Conservation (phyloP, 805 yeast genomes). For the Cyberlindnera mrakii region DNA sequence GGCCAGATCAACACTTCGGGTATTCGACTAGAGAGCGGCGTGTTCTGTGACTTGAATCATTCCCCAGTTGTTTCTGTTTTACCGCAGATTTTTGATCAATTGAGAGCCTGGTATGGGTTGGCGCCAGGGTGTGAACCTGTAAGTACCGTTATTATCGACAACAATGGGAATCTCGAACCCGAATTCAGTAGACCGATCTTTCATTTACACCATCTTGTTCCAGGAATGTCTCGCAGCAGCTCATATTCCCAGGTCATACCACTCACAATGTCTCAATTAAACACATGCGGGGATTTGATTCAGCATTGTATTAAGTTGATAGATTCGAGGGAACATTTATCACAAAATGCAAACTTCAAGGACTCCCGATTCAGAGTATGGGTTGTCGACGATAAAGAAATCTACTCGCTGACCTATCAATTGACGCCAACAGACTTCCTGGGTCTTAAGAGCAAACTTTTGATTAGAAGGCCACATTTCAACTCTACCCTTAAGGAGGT, state of each 20-base stretch:
- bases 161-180: conserved; percentile 25
- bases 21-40: conserved; percentile 40
- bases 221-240: conserved; percentile 3
- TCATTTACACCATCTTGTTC: conserved; percentile 28
- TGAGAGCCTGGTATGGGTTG: conserved; percentile 52
- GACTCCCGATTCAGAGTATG: conserved; percentile 17
- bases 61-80: conserved; percentile 33
- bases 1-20: conserved; percentile 38
- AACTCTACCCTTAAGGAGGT: conserved; percentile 18
- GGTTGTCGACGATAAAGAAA: conserved; percentile 15
- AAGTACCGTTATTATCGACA: conserved; percentile 28
- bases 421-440: conserved; percentile 26
- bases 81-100: conserved; percentile 36
- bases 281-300: conserved; percentile 17
- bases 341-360: conserved; percentile 1
- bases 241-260: conserved; percentile 21
- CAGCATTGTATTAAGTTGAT: conserved; percentile 11
- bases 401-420: conserved; percentile 10
- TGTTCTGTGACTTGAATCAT: conserved; percentile 30
- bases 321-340: conserved; percentile 10
- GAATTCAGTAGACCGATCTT: conserved; percentile 32
- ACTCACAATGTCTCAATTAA: conserved; percentile 29
- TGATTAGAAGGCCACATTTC: conserved; percentile 20
- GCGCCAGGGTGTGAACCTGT: conserved; percentile 32
- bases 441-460: conserved; percentile 16